These are phyloP conservation scores for Emmonsiellopsis sp. DNA, from an alignment of 2,329 filamentous ascomycete species.

Conservation along the genomic window DNA sequence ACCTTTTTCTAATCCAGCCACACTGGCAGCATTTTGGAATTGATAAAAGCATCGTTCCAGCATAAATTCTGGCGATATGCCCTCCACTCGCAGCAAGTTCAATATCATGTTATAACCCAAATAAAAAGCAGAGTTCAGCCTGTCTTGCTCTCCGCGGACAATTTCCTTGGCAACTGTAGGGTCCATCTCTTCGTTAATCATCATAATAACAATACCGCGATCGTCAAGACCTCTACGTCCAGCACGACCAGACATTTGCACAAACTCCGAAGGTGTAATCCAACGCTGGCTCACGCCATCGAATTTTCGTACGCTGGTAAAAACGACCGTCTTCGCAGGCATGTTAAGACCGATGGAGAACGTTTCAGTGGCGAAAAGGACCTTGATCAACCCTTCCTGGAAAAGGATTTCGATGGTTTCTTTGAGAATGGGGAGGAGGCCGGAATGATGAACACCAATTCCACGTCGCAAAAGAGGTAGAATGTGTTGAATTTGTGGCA, in stretches of 20 bases:
- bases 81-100: constrained; percentile 92
- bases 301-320: constrained; percentile 91
- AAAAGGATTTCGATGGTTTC: constrained; percentile 99
- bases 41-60: constrained; percentile 97
- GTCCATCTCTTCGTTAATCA: constrained; percentile 95
- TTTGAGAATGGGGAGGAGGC: constrained; percentile 88
- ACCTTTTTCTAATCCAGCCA: constrained; percentile 68
- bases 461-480: constrained; percentile 80
- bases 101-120: constrained; percentile 99
- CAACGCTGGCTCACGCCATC: constrained; percentile 74
- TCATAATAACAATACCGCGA: constrained; percentile 98
- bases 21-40: constrained; percentile 89
- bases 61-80: constrained; percentile 98
- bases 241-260: constrained; percentile 97
- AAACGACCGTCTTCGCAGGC: constrained; percentile 99
- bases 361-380: constrained; percentile 94
- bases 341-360: constrained; percentile 99
- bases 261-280: constrained; percentile 89
- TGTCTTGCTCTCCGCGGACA: constrained; percentile 92
- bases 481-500: constrained; percentile 86
- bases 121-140: constrained; percentile 94
- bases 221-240: constrained; percentile 96
- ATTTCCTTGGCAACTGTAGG: constrained; percentile 89
- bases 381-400: constrained; percentile 95
- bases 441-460: constrained; percentile 95